Evolutionary conservation across 176 grass and related monocot species (phyloP).

Genomic region (Chloris gayana): DNA sequence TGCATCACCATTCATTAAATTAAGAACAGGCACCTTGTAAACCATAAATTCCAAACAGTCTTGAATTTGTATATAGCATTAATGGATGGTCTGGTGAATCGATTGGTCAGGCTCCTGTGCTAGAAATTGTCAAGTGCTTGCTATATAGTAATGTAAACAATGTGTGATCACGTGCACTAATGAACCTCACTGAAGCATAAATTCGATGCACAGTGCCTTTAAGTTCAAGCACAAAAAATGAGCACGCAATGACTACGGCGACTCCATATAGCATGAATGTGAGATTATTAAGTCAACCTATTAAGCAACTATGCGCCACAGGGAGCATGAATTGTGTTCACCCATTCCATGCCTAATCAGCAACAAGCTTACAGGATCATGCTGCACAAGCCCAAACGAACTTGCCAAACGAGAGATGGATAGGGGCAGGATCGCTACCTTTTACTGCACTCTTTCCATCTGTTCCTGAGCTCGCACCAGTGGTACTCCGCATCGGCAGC

Average conservation of each 20-base stretch:
- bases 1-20: conserved; percentile 20
- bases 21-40: conserved; percentile 4
- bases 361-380: conserved; percentile 29
- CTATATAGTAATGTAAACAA: not conserved
- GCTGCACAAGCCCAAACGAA: not conserved
- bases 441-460: conserved; percentile 48
- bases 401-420: not conserved
- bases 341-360: not conserved
- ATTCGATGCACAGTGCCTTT: conserved; percentile 17
- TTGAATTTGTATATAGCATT: conserved; percentile 2
- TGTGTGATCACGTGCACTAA: not conserved
- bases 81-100: not conserved
- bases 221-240: conserved; percentile 15
- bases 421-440: conserved; percentile 33
- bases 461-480: conserved; percentile 4
- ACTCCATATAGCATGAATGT: not conserved
- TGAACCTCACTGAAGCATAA: not conserved
- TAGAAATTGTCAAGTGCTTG: conserved; percentile 14
- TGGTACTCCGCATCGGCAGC: conserved; percentile 21
- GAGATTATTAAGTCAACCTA: not conserved
- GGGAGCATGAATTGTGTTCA: not conserved
- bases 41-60: not conserved
- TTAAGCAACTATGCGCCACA: conserved; percentile 9
- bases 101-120: not conserved
- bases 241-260: conserved; percentile 17